Conservation (phyloP, 1,284 basidiomycete species). For the Ustilago trichophora region DNA sequence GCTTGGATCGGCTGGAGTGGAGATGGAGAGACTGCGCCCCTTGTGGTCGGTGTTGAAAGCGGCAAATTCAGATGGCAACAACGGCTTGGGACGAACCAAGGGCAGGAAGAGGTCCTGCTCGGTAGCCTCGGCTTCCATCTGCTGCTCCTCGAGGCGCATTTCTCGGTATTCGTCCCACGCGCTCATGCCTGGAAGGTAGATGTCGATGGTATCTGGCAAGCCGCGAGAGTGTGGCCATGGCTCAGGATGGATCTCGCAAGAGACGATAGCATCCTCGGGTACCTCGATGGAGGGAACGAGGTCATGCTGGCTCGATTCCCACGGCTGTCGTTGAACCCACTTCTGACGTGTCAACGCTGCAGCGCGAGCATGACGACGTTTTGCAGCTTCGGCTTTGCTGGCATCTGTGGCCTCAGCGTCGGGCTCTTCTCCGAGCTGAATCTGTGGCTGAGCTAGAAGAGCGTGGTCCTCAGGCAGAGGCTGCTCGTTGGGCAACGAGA, state of each 20-base stretch:
- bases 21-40: conserved; percentile 40
- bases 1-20: conserved; percentile 46
- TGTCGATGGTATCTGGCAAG: conserved; percentile 58
- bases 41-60: conserved; percentile 3
- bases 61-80: conserved; percentile 12
- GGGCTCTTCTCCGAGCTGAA: not conserved
- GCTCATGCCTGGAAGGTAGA: conserved; percentile 57
- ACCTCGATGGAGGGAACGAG: conserved; percentile 8
- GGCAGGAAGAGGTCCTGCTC: conserved; percentile 3
- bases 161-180: conserved; percentile 58
- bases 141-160: conserved; percentile 37
- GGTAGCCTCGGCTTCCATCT: conserved; percentile 16
- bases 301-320: conserved; percentile 6
- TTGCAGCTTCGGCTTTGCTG: conserved; percentile 2
- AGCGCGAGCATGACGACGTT: conserved; percentile 9
- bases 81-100: not conserved
- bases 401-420: not conserved
- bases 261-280: conserved; percentile 15
- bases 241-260: conserved; percentile 40
- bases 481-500: conserved; percentile 35
- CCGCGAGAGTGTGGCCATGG: conserved; percentile 38
- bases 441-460: conserved; percentile 13
- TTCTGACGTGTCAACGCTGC: conserved; percentile 19
- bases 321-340: conserved; percentile 35
- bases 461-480: conserved; percentile 26